phyloP scores from a whole-genome alignment of 345 rosid species.

The Moricandia moricandioides region DNA sequence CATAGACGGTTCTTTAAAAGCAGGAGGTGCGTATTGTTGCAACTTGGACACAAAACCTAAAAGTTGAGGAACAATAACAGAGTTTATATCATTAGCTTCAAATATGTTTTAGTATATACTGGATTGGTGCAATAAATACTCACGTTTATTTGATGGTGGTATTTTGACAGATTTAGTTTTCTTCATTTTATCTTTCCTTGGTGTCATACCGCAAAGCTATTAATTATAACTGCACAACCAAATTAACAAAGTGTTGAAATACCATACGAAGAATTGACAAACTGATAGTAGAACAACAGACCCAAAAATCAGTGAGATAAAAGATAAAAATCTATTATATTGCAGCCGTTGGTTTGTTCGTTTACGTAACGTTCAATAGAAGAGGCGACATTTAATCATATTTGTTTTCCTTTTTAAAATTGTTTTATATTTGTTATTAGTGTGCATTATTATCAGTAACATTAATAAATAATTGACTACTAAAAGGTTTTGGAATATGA shows the following conservation, averaged over 20 bases:
- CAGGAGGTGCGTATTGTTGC: not conserved
- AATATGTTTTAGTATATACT: not conserved
- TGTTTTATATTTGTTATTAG: no score
- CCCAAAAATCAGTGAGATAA: not conserved
- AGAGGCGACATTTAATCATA: not conserved
- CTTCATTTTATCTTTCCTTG: not conserved
- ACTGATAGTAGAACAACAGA: not conserved
- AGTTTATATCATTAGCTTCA: not conserved
- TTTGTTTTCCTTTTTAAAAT: not conserved
- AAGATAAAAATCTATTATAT: not conserved
- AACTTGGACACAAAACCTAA: not conserved
- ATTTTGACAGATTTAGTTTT: not conserved
- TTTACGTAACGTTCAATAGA: not conserved
- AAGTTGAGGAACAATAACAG: not conserved
- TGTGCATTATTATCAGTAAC: no score
- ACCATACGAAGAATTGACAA: not conserved
- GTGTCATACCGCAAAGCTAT: not conserved
- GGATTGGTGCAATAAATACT: not conserved
- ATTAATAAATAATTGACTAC: no score
- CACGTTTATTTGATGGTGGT: not conserved
- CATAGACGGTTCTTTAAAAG: not conserved
- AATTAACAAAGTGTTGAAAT: not conserved
- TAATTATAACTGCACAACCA: not conserved
- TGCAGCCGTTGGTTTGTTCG: not conserved
- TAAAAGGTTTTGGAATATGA: no score